A percentile compares a stretch with the other conserved stretches of the same genome.
phyloP scores from a whole-genome alignment of 2,329 filamentous ascomycete genomes.

The Penicillium sp. region DNA sequence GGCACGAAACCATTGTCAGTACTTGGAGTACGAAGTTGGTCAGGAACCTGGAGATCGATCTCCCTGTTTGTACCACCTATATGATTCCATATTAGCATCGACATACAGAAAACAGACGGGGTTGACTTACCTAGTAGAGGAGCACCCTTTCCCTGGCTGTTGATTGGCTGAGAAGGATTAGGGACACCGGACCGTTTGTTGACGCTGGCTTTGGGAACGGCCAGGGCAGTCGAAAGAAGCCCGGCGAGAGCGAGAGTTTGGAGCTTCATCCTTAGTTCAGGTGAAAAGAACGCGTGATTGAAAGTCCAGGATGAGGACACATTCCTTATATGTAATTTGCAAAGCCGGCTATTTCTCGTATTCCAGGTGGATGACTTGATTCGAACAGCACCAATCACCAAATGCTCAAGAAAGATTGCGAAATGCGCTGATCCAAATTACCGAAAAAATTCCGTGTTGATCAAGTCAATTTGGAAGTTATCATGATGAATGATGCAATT shows the following conservation, averaged over 20 bases:
- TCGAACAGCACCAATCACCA: conserved; percentile 4
- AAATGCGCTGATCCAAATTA: conserved; percentile 4
- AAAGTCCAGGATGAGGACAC: too few species aligned
- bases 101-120: background rate
- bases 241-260: conserved; percentile 13
- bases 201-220: conserved; percentile 8
- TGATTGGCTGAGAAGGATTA: conserved; percentile 46
- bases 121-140: conserved; percentile 49
- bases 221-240: conserved; percentile 16
- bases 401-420: conserved; percentile 11
- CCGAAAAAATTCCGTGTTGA: background rate
- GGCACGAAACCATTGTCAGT: conserved; percentile 60
- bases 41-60: conserved; percentile 58
- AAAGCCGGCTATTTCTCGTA: too few species aligned
- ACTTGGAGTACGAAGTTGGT: conserved; percentile 55
- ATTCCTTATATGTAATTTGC: too few species aligned
- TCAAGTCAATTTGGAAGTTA: background rate
- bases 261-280: too few species aligned
- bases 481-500: conserved; percentile 7
- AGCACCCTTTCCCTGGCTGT: conserved; percentile 52
- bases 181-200: conserved; percentile 35
- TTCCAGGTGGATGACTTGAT: too few species aligned
- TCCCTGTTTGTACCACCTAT: conserved; percentile 59
- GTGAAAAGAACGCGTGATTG: too few species aligned
- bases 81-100: conserved; percentile 5